Base-by-base conservation (phyloP, 495 filamentous ascomycete species). In the Tuber borchii region DNA sequence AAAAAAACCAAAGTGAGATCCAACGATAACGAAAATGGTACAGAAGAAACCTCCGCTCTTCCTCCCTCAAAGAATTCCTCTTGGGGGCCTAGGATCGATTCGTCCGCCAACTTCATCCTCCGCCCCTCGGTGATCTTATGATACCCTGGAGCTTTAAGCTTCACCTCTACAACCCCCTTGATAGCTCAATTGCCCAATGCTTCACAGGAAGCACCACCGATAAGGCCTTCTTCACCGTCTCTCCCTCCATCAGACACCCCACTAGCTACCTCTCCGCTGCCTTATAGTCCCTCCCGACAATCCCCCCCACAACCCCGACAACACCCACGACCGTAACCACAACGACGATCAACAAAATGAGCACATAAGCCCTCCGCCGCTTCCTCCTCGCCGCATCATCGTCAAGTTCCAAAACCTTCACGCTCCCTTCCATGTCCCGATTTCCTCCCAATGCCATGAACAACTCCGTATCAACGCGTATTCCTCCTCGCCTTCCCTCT, bases 261-360 rank as follows among this genome's bases (percentile, higher is more conserved):
- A n/a, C 20, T 37, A 5, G 71, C 40, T 39, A 73, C 39, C 31
- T 51, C n/a, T 26, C 31, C 20, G 22, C 71, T 45, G 0, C 45
- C 70, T 69, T 19, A 68, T 76, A 20, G 51, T 69, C 20, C 34
- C 37, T 26, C n/a, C 74, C 74, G n/a, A 76, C n/a, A 22, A 73
- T 43, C 31, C 48, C 70, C 44, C 51, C 31, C 22, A 72, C 70
- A 69, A 37, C 45, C 26, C 74, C 51, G 39, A 40, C 39, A 40
- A 40, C 39, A 40, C 2, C 39, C 39, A 40, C 39, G 2, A 40
- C 39, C 5, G 39, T 6, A 40, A 19, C 22, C 37, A 75, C 74
- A 40, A 42, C 12, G 2, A 12, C 48, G 14, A 76, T 34, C 16
- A 73, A 34, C 40, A 76, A 45, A 31, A 69, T 20, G 26, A 73